A percentile compares a stretch with the other conserved stretches of the same genome.
Conservation (phyloP, 331 rosid genomes). For the Arachis monticola region DNA sequence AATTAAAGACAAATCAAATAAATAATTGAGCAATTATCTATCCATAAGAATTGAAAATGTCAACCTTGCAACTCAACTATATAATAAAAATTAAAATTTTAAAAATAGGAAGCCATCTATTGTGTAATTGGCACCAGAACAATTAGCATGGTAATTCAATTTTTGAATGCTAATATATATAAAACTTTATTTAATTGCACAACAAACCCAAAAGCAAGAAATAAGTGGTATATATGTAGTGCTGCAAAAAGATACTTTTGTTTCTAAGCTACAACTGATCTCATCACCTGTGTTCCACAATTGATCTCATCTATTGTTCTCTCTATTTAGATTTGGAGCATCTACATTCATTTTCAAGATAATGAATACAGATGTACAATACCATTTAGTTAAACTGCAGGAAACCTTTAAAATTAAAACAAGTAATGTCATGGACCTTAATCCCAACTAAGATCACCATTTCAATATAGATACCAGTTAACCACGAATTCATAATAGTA, state of each 20-base stretch:
- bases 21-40: not conserved
- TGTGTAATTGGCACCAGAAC: no score
- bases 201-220: no score
- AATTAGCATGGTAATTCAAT: no score
- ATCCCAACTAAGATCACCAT: no score
- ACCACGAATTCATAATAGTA: not conserved
- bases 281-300: slow-evolving; percentile 45
- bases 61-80: not conserved
- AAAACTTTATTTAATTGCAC: no score
- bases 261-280: slow-evolving; percentile 24
- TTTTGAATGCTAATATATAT: no score
- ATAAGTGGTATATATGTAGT: slow-evolving; percentile 19
- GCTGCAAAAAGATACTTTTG: slow-evolving; percentile 48
- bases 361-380: not conserved
- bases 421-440: not conserved
- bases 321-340: no score
- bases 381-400: not conserved
- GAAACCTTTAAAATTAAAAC: slow-evolving; percentile 25
- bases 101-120: no score
- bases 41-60: not conserved
- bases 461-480: no score
- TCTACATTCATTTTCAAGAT: not conserved
- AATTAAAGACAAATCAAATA: slow-evolving; percentile 6
- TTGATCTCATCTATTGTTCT: not conserved
- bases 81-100: no score